Evolutionary conservation across 495 filamentous ascomycete species (phyloP).

Genomic region (Penicillium nucicola): DNA sequence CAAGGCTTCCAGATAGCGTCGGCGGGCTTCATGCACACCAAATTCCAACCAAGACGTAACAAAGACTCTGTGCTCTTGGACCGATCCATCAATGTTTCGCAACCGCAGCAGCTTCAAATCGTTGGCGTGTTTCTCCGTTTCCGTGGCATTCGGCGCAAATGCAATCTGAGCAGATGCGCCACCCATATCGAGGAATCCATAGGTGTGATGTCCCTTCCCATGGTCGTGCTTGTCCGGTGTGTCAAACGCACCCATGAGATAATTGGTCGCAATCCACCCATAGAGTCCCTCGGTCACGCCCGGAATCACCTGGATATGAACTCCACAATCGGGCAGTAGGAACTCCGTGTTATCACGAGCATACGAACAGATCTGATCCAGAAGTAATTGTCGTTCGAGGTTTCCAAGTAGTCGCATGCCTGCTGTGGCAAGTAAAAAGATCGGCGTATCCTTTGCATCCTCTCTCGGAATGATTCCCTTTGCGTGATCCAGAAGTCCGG

Average conservation of each 20-base stretch:
- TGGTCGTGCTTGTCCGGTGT: slow-evolving; percentile 67
- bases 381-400: slow-evolving; percentile 63
- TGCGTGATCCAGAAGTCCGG: slow-evolving; percentile 77
- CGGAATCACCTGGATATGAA: slow-evolving; percentile 92
- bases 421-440: slow-evolving; percentile 95
- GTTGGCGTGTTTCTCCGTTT: slow-evolving; percentile 83
- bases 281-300: slow-evolving; percentile 98
- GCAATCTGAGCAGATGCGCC: slow-evolving; percentile 97
- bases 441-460: slow-evolving; percentile 77
- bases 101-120: slow-evolving; percentile 84
- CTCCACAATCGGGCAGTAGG: slow-evolving; percentile 79
- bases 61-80: slow-evolving; percentile 82
- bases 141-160: slow-evolving; percentile 91
- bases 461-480: slow-evolving; percentile 74
- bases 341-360: slow-evolving; percentile 77
- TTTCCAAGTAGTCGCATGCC: slow-evolving; percentile 89
- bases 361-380: slow-evolving; percentile 80
- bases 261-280: slow-evolving; percentile 99
- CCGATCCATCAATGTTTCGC: slow-evolving; percentile 71
- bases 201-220: slow-evolving; percentile 90
- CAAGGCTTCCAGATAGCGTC: slow-evolving; percentile 72
- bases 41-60: slow-evolving; percentile 96
- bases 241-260: slow-evolving; percentile 91
- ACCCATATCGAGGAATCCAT: slow-evolving; percentile 98
- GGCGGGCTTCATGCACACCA: slow-evolving; percentile 86